Evolutionary conservation across 1,139 yeast genomes (phyloP), one percentile per base, ranked within the genome.

Genomic region (Suhomyces kunorum): DNA sequence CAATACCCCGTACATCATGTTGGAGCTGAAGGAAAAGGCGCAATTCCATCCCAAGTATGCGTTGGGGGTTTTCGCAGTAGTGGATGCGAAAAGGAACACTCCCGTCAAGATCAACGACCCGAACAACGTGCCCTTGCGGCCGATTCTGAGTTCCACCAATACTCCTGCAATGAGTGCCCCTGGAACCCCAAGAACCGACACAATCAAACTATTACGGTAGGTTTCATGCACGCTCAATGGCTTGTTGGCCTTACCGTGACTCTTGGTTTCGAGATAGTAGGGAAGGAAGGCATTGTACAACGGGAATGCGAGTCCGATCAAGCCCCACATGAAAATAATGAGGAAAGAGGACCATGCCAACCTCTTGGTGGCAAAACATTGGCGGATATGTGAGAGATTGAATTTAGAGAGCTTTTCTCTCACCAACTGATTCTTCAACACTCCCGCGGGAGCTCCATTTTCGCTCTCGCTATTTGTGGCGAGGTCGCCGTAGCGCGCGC

Each of bases 231-330:
- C 71, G 32, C 68, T 59, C 39, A 68, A 53, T 3, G 67, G 60
- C 32, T 58, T 47, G 32, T 55, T 59, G 4, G 69, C 68, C 42
- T 47, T 44, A 9, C 44, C 69, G 23, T 32, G 32, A 12, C 72
- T 71, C 40, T 63, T 56, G 3, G 63, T 56, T 42, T 66, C 66
- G 34, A 71, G 60, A 39, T 64, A 68, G 34, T 64, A 62, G 1
- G 76, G 76, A 23, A 70, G 52, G 43, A 70, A 71, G 3, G 75
- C 74, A 48, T 70, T 71, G 47, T 70, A 70, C 37, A 71, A 56
- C 0, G 76, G 76, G 51, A 70, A 70, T 0, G 76, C 75, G 27
- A 70, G 58, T 4, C 76, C 76, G 44, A 69, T 62, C n/a, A 71
- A 49, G 1, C 69, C 74, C 76, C 76, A 68, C 3, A 69, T 53